Evolutionary conservation across 2,329 filamentous ascomycete genomes (phyloP).

Genomic region (Thelonectria discophora): DNA sequence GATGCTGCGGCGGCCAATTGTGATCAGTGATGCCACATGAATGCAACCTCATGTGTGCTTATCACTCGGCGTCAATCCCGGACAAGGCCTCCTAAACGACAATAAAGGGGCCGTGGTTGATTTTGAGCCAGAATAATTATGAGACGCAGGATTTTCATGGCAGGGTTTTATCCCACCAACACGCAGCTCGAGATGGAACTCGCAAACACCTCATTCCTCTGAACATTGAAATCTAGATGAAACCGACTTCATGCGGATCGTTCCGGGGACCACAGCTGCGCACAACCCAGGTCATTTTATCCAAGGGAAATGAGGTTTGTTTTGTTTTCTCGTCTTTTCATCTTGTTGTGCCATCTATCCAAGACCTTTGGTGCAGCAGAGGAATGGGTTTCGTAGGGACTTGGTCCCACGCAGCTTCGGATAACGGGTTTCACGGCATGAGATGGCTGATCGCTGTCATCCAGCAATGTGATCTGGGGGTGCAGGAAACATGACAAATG

Average conservation of each 20-base stretch:
- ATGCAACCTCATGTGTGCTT: neutral
- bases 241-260: conserved; percentile 23
- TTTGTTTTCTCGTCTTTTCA: conserved; percentile 1
- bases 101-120: neutral
- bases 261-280: conserved; percentile 7
- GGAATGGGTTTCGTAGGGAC: conserved; percentile 13
- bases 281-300: neutral
- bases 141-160: conserved; percentile 2
- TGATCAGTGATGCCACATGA: neutral
- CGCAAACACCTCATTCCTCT: conserved; percentile 12
- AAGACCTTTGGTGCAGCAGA: conserved; percentile 1
- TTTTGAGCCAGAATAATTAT: conserved; percentile 2
- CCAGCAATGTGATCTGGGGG: neutral
- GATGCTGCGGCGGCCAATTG: neutral
- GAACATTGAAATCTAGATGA: conserved; percentile 24
- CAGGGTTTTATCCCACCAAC: neutral
- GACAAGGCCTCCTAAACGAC: neutral
- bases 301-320: conserved; percentile 14
- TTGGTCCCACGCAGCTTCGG: neutral
- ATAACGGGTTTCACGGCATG: conserved; percentile 21
- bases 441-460: neutral
- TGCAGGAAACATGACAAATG: neutral
- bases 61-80: conserved; percentile 3
- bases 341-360: neutral
- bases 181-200: neutral